A percentile compares a stretch with the other conserved stretches of the same genome.
These are phyloP conservation scores for Moesziomyces globuligerus DNA, from an alignment of 1,284 basidiomycete species.

Conservation along the genomic window DNA sequence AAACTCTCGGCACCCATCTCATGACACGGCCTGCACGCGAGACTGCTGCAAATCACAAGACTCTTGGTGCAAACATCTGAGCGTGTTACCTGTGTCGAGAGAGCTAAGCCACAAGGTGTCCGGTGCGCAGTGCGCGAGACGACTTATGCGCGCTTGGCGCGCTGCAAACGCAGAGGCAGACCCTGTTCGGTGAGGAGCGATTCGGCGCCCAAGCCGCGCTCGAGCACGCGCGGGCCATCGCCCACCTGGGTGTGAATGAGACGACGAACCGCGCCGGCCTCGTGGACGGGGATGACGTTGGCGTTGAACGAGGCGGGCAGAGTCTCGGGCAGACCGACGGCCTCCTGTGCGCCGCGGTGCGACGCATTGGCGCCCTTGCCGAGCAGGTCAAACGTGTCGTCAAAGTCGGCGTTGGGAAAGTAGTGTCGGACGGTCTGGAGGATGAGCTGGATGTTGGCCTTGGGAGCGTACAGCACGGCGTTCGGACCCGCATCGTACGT, in stretches of 20 bases:
- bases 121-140: too few species aligned
- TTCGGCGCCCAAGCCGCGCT: constrained; percentile 45
- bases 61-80: too few species aligned
- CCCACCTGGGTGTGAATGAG: constrained; percentile 67
- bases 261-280: constrained; percentile 60
- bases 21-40: background rate
- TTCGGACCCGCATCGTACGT: constrained; percentile 99
- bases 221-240: constrained; percentile 62
- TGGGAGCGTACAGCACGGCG: constrained; percentile 92
- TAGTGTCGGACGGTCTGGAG: constrained; percentile 62
- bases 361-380: constrained; percentile 56
- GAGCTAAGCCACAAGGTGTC: too few species aligned
- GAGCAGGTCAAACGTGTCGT: constrained; percentile 64
- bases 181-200: constrained; percentile 57
- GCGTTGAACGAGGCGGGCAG: constrained; percentile 59
- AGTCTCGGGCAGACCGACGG: constrained; percentile 39
- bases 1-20: constrained; percentile 39
- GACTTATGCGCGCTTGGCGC: constrained; percentile 52
- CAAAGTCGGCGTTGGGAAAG: constrained; percentile 66
- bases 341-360: constrained; percentile 55
- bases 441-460: constrained; percentile 67
- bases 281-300: constrained; percentile 63
- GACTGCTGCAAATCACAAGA: too few species aligned
- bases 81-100: too few species aligned
- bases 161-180: constrained; percentile 57